Evolutionary conservation across 2,329 filamentous ascomycete species (phyloP).

Genomic region (Alternaria panax): DNA sequence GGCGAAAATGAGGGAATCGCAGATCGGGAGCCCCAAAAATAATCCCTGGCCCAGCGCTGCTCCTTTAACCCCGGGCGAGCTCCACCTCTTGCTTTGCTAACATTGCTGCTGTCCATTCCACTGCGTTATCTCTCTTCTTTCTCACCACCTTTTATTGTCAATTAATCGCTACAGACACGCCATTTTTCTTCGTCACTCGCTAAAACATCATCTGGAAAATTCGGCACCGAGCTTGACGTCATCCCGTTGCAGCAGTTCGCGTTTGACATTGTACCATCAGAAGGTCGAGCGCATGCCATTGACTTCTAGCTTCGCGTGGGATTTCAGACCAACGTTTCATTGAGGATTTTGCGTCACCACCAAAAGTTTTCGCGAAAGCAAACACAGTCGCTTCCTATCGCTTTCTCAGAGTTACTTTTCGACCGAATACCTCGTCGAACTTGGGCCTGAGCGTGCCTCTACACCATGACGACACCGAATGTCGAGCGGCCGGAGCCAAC

Average conservation of each 20-base stretch:
- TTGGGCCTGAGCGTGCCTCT: constrained; percentile 7
- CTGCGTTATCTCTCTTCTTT: not conserved
- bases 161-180: not conserved
- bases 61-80: constrained; percentile 23
- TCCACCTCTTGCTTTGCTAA: constrained; percentile 20
- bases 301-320: not conserved
- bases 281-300: constrained; percentile 10
- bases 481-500: constrained; percentile 47
- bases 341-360: not conserved
- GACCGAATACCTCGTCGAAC: not conserved
- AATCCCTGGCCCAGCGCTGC: constrained; percentile 16
- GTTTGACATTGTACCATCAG: constrained; percentile 1
- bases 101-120: constrained; percentile 5
- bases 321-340: constrained; percentile 7
- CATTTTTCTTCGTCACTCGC: constrained; percentile 3
- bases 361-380: not conserved
- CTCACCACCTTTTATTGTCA: not conserved
- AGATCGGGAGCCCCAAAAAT: constrained; percentile 33
- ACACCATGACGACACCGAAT: constrained; percentile 47
- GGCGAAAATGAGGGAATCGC: constrained; percentile 22
- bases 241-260: constrained; percentile 6
- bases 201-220: constrained; percentile 3
- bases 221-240: constrained; percentile 13
- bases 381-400: constrained; percentile 2
- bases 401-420: not conserved